phyloP scores from a whole-genome alignment of 345 rosid species.

The Hibiscus trionum region DNA sequence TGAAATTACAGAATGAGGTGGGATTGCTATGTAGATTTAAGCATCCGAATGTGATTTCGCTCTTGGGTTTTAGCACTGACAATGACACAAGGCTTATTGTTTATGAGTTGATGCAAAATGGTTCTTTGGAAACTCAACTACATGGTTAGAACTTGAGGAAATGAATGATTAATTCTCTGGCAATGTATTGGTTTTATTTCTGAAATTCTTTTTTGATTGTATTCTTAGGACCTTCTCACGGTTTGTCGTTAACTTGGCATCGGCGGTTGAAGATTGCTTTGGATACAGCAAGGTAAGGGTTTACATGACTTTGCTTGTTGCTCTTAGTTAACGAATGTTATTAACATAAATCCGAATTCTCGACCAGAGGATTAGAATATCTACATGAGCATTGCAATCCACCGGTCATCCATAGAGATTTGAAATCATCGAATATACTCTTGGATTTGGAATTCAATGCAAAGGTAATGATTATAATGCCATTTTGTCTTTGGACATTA shows the following conservation, averaged over 20 bases:
- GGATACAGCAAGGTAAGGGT: constrained; percentile 68
- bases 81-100: constrained; percentile 53
- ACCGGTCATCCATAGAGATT: constrained; percentile 91
- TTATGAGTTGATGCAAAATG: constrained; percentile 84
- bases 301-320: not conserved
- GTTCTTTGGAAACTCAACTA: constrained; percentile 78
- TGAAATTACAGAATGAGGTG: constrained; percentile 72
- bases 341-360: constrained; percentile 10
- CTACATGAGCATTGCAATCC: constrained; percentile 86
- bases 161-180: not conserved
- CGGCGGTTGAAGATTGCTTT: constrained; percentile 91
- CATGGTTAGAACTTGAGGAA: constrained; percentile 46
- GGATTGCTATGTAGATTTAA: constrained; percentile 60
- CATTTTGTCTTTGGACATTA: not conserved
- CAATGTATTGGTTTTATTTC: not conserved
- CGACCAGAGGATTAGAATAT: constrained; percentile 86
- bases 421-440: constrained; percentile 92
- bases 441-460: constrained; percentile 85
- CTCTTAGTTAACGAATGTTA: not conserved
- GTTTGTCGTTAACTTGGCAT: constrained; percentile 72
- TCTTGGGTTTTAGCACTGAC: constrained; percentile 64
- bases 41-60: constrained; percentile 67
- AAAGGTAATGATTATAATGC: constrained; percentile 46
- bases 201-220: not conserved
- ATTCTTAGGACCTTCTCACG: constrained; percentile 55